phyloP scores from a whole-genome alignment of 306 rosid genomes.

The Medicago arabica region DNA sequence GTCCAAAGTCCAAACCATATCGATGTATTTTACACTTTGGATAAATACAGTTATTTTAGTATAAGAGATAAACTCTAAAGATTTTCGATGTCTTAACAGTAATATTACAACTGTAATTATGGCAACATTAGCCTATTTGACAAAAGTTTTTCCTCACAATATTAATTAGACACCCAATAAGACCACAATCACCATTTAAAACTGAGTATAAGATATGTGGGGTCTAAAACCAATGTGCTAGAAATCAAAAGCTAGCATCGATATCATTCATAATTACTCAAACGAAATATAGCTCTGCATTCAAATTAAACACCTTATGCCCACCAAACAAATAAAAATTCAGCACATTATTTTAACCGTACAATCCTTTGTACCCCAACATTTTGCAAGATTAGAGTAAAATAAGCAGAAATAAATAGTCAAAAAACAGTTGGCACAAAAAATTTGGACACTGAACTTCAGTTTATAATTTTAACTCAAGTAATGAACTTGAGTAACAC shows the following conservation, averaged over 20 bases:
- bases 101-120: background rate
- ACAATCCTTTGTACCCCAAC: background rate
- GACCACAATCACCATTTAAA: background rate
- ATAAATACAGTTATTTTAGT: too few species aligned
- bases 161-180: background rate
- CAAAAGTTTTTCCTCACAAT: background rate
- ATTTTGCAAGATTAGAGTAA: background rate
- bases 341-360: background rate
- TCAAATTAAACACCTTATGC: background rate
- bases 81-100: too few species aligned
- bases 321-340: too few species aligned
- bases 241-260: constrained; percentile 1
- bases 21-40: too few species aligned
- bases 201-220: background rate
- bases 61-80: too few species aligned
- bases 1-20: too few species aligned
- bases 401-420: constrained; percentile 16
- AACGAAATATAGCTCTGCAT: background rate
- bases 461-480: background rate
- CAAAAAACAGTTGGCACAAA: constrained; percentile 20
- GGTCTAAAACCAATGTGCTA: background rate
- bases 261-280: background rate
- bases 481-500: too few species aligned
- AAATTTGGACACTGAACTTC: too few species aligned
- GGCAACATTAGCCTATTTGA: background rate